Percentiles rank a stretch among this genome's conserved stretches.
Conservation (phyloP, 352 stramenopile species). For the Phytophthora rubi region DNA sequence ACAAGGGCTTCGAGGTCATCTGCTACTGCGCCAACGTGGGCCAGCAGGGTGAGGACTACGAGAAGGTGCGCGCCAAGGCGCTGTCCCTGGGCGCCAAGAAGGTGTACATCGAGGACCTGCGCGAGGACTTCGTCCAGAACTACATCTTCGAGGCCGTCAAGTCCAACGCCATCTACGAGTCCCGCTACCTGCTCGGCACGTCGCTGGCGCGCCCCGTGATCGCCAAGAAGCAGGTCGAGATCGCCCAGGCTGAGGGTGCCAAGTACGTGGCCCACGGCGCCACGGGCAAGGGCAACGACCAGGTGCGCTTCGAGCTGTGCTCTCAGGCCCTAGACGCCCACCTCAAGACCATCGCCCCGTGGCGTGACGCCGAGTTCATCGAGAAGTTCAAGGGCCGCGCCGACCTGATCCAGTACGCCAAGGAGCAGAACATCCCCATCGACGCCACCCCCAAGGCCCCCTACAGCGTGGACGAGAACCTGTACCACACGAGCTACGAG, state of each 20-base stretch:
- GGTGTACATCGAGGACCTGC: slow-evolving; percentile 97
- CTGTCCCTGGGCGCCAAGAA: slow-evolving; percentile 77
- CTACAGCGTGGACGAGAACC: slow-evolving; percentile 99
- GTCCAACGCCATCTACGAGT: slow-evolving; percentile 98
- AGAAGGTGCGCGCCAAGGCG: slow-evolving; percentile 94
- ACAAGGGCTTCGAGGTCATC: slow-evolving; percentile 98
- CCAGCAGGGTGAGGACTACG: slow-evolving; percentile 96
- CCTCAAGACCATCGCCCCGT: slow-evolving; percentile 97
- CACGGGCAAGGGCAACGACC: slow-evolving; percentile 99
- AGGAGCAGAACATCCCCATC: slow-evolving; percentile 97
- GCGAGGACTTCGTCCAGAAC: slow-evolving; percentile 96
- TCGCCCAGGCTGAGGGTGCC: slow-evolving; percentile 90
- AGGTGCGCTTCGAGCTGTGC: slow-evolving; percentile 99
- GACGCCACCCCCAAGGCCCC: slow-evolving; percentile 97
- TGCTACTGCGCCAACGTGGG: slow-evolving; percentile 99
- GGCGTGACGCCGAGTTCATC: slow-evolving; percentile 98
- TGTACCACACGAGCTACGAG: slow-evolving; percentile 99
- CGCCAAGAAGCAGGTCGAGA: slow-evolving; percentile 96
- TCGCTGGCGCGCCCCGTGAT: slow-evolving; percentile 98
- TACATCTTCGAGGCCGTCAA: slow-evolving; percentile 95
- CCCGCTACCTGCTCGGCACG: slow-evolving; percentile 96
- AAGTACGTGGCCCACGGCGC: slow-evolving; percentile 97
- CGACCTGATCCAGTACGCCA: slow-evolving; percentile 97
- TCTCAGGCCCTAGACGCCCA: slow-evolving; percentile 95
- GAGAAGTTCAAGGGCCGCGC: slow-evolving; percentile 98